phyloP scores from a whole-genome alignment of 192 early-diverging fungal genomes.

The Linnemannia exigua region DNA sequence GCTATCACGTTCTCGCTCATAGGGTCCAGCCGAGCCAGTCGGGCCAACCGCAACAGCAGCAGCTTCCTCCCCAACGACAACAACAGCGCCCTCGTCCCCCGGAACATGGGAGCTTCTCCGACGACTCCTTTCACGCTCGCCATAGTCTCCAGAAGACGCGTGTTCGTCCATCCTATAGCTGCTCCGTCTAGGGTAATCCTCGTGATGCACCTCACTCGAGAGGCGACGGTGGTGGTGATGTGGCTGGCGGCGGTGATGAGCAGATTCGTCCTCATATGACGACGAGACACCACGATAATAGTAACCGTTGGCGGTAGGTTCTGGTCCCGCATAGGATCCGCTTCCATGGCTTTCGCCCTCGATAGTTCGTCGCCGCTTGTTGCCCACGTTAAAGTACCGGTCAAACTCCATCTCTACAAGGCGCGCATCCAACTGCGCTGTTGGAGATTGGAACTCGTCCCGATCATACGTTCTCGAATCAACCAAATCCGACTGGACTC shows the following conservation, averaged over 20 bases:
- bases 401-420: slow-evolving; percentile 46
- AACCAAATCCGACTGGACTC: slow-evolving; percentile 14
- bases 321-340: background rate
- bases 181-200: slow-evolving; percentile 1
- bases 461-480: slow-evolving; percentile 8
- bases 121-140: background rate
- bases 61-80: background rate
- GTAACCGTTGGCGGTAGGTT: background rate
- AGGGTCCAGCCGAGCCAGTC: slow-evolving; percentile 4
- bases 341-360: slow-evolving; percentile 3
- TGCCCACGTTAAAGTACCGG: slow-evolving; percentile 46
- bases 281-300: slow-evolving; percentile 3
- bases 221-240: background rate
- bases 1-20: slow-evolving; percentile 4
- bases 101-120: background rate
- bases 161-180: background rate
- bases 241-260: background rate
- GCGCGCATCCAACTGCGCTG: slow-evolving; percentile 20
- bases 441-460: background rate
- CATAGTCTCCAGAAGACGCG: background rate
- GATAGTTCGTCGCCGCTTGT: slow-evolving; percentile 23
- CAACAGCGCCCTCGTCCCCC: background rate
- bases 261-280: slow-evolving; percentile 1
- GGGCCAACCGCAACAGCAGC: background rate
- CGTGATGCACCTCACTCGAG: background rate